Evolutionary conservation across 495 filamentous ascomycete species (phyloP).

Genomic region (Tricharina praecox): DNA sequence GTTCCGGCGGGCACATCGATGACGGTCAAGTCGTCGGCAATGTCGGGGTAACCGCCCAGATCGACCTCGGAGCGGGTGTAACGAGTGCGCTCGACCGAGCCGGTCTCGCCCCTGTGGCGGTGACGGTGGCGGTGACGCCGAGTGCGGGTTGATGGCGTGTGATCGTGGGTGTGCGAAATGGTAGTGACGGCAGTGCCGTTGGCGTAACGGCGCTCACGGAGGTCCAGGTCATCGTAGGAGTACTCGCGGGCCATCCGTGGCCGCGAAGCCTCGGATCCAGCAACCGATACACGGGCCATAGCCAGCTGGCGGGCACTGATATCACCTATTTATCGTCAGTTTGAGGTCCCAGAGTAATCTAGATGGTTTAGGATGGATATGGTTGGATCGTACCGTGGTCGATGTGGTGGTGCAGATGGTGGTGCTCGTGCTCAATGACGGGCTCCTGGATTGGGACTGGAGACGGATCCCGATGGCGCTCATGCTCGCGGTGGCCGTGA

Average conservation of each 20-base stretch:
- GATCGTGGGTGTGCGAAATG: constrained; percentile 36
- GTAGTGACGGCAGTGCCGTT: constrained; percentile 18
- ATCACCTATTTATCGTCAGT: not conserved
- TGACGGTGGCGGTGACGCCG: constrained; percentile 37
- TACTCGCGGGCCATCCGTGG: constrained; percentile 16
- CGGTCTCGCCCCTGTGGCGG: constrained; percentile 10
- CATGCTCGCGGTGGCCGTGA: not conserved
- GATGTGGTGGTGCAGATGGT: constrained; percentile 51
- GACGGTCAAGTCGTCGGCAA: constrained; percentile 44
- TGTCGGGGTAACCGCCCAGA: constrained; percentile 23
- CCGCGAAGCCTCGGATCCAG: constrained; percentile 5
- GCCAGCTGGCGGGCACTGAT: not conserved
- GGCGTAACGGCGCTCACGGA: constrained; percentile 20
- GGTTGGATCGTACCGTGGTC: constrained; percentile 50
- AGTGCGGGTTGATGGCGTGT: constrained; percentile 27
- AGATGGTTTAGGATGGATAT: not conserved
- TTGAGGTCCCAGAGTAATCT: no score
- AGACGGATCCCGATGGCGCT: not conserved
- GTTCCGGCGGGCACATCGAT: constrained; percentile 69
- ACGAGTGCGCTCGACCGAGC: constrained; percentile 28
- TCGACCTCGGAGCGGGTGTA: constrained; percentile 31
- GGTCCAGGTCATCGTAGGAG: constrained; percentile 22
- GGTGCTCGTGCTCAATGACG: constrained; percentile 26
- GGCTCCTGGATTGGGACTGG: constrained; percentile 19
- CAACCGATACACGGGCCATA: not conserved